phyloP scores from a whole-genome alignment of 768 basidiomycete genomes.

The Daedalea quercina region DNA sequence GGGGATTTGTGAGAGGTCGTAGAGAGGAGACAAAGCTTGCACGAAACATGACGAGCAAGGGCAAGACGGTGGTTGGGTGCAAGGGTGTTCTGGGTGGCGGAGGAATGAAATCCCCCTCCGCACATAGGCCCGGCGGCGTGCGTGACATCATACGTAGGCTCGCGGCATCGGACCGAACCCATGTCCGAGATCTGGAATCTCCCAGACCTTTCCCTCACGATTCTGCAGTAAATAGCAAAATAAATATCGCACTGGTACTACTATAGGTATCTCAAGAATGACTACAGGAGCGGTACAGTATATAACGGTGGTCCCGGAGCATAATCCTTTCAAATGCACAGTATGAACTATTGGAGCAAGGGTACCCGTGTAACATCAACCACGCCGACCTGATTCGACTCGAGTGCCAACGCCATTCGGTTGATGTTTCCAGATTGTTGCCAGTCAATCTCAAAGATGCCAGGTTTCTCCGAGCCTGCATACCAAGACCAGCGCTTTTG shows the following conservation, averaged over 20 bases:
- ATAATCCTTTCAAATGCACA: background rate
- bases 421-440: conserved; percentile 46
- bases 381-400: conserved; percentile 60
- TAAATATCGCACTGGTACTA: conserved; percentile 2
- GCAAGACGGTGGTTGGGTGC: background rate
- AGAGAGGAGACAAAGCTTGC: conserved; percentile 14
- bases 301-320: background rate
- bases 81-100: background rate
- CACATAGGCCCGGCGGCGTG: background rate
- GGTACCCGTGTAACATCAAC: conserved; percentile 53
- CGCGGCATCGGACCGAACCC: background rate
- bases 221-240: conserved; percentile 1
- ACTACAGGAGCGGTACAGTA: background rate
- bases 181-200: too few species aligned
- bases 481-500: conserved; percentile 61
- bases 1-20: conserved; percentile 17
- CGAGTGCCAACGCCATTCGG: conserved; percentile 64
- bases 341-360: conserved; percentile 9
- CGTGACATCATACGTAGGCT: background rate
- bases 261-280: background rate
- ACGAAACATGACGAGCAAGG: conserved; percentile 19
- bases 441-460: conserved; percentile 77
- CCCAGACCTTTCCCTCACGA: background rate
- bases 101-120: background rate
- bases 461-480: conserved; percentile 48